Percentiles rank a stretch among this genome's conserved stretches.
These are phyloP conservation scores for Metarhizium brunneum DNA, from an alignment of 2,329 filamentous ascomycete genomes.

Conservation along the genomic window DNA sequence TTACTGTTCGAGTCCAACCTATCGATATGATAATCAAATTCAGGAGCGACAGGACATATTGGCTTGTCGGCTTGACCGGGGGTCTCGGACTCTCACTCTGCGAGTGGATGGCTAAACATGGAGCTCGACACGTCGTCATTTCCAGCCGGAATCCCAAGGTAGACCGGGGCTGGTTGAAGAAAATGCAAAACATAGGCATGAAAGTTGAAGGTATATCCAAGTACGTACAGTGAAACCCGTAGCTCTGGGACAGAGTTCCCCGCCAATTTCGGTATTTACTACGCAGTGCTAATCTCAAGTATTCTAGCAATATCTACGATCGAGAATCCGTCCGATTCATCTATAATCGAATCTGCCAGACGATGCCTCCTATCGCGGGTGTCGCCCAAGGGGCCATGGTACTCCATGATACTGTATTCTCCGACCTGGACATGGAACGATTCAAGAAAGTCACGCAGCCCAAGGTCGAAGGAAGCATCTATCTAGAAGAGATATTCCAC, in stretches of 20 bases:
- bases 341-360: constrained; percentile 9
- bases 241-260: no score
- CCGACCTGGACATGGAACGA: constrained; percentile 25
- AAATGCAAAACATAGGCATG: neutral
- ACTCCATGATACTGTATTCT: constrained; percentile 25
- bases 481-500: neutral
- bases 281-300: no score
- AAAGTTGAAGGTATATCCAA: neutral
- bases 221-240: neutral
- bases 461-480: neutral
- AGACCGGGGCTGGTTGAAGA: neutral
- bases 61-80: constrained; percentile 21
- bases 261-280: no score
- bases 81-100: constrained; percentile 25
- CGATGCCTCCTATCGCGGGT: constrained; percentile 27
- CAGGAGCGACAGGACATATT: constrained; percentile 13
- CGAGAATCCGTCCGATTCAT: constrained; percentile 2
- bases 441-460: neutral
- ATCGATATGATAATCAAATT: constrained; percentile 8
- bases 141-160: neutral
- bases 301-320: constrained; percentile 6
- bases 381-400: constrained; percentile 36
- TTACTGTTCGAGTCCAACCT: neutral
- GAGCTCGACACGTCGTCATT: constrained; percentile 8
- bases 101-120: constrained; percentile 25